phyloP scores from a whole-genome alignment of 2,329 filamentous ascomycete species.

The Fusarium clavum region DNA sequence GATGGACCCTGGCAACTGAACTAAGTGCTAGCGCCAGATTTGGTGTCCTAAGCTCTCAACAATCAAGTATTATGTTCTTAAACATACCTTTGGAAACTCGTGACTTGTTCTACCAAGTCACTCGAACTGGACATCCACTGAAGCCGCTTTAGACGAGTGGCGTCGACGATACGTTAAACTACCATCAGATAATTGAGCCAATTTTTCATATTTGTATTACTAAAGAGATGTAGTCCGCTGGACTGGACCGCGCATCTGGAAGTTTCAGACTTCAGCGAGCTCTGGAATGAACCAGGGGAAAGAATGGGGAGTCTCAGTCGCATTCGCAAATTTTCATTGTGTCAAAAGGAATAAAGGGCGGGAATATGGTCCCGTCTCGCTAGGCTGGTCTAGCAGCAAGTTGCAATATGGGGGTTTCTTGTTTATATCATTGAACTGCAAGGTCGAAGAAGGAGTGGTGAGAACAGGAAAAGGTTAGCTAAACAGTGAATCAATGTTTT shows the following conservation, averaged over 20 bases:
- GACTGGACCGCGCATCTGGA: slow-evolving; percentile 18
- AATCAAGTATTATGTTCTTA: slow-evolving; percentile 4
- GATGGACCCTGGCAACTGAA: slow-evolving; percentile 52
- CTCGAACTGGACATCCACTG: background rate
- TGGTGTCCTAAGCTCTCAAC: background rate
- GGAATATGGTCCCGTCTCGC: background rate
- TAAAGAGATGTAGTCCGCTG: slow-evolving; percentile 28
- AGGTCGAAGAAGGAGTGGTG: slow-evolving; percentile 17
- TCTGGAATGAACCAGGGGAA: slow-evolving; percentile 3
- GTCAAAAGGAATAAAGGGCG: slow-evolving; percentile 31
- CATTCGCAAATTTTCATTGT: slow-evolving; percentile 37
- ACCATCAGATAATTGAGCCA: slow-evolving; percentile 22
- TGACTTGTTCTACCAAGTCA: slow-evolving; percentile 3
- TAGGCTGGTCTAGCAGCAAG: background rate
- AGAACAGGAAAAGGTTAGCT: slow-evolving; percentile 9
- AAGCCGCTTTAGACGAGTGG: background rate
- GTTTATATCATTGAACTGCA: slow-evolving; percentile 28
- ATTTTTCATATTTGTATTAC: slow-evolving; percentile 44
- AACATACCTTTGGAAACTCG: slow-evolving; percentile 1
- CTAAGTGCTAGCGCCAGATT: background rate
- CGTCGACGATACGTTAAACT: slow-evolving; percentile 5
- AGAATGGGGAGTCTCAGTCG: slow-evolving; percentile 5
- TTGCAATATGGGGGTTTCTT: slow-evolving; percentile 16
- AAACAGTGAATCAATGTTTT: slow-evolving; percentile 15
- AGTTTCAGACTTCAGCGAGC: background rate